Evolutionary conservation across 169 alveolate genomes (phyloP).

Genomic region (Theileria parva): DNA sequence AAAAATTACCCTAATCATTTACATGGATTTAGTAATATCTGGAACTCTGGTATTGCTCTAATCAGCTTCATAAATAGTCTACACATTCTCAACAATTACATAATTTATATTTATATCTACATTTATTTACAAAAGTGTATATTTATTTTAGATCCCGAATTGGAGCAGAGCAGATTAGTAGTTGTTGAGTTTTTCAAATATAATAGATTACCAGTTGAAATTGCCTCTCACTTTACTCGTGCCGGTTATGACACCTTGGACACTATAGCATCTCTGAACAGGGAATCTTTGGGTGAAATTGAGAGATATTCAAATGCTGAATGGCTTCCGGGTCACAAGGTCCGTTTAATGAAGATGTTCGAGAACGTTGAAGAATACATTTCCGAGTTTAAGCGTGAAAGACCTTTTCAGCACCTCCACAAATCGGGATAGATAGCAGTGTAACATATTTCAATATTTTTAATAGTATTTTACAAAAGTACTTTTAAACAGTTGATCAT

Average conservation of each 20-base stretch:
- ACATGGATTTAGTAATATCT: constrained; percentile 72
- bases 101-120: no score
- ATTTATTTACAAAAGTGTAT: no score
- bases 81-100: not conserved
- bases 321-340: constrained; percentile 89
- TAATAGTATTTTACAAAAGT: not conserved
- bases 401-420: constrained; percentile 16
- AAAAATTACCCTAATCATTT: constrained; percentile 78
- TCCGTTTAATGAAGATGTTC: constrained; percentile 70
- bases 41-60: constrained; percentile 71
- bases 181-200: constrained; percentile 83
- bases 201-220: constrained; percentile 82
- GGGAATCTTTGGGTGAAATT: constrained; percentile 82
- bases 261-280: constrained; percentile 80
- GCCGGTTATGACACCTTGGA: constrained; percentile 89
- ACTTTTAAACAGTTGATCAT: constrained; percentile 2
- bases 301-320: constrained; percentile 80
- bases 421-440: constrained; percentile 15
- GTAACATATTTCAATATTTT: not conserved
- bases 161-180: constrained; percentile 76
- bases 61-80: not conserved
- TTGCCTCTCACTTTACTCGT: constrained; percentile 82
- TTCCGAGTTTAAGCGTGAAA: constrained; percentile 69
- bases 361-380: constrained; percentile 72
- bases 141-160: constrained; percentile 78